A percentile compares a stretch with the other conserved stretches of the same genome.
phyloP scores from a whole-genome alignment of 164 flowering plant species.

The Amborella trichopoda region DNA sequence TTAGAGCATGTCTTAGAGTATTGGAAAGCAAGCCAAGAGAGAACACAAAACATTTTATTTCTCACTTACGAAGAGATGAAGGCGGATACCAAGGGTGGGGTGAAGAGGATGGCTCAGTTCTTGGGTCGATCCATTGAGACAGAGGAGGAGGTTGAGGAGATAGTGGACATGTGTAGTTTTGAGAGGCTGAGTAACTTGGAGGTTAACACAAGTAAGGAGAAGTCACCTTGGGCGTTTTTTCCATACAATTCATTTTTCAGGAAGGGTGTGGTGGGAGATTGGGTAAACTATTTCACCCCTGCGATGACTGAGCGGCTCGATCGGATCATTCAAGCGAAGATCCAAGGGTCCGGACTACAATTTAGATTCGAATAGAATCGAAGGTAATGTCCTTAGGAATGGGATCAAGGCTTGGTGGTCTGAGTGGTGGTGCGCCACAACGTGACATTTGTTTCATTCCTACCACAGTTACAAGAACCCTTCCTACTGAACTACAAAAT shows the following conservation, averaged over 20 bases:
- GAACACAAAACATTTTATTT: not conserved
- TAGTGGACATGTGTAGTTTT: too few relatives aligned
- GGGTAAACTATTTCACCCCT: conserved; percentile 5
- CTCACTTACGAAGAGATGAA: conserved; percentile 6
- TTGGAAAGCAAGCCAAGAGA: conserved; percentile 6
- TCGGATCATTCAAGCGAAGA: not conserved
- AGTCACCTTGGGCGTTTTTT: too few relatives aligned
- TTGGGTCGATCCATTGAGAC: not conserved
- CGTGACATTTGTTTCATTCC: too few relatives aligned
- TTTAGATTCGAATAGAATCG: not conserved
- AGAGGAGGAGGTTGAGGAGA: too few relatives aligned
- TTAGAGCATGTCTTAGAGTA: conserved; percentile 4
- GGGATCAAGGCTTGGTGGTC: too few relatives aligned
- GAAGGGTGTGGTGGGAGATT: conserved; percentile 2
- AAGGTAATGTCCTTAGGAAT: too few relatives aligned
- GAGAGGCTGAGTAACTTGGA: conserved; percentile 4
- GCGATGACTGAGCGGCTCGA: not conserved
- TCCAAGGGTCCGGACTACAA: not conserved
- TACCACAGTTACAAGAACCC: too few relatives aligned
- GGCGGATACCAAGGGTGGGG: not conserved
- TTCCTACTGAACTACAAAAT: too few relatives aligned
- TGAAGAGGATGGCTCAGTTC: conserved; percentile 4
- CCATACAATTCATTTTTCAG: not conserved
- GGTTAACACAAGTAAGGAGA: conserved; percentile 2
- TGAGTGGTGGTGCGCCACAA: too few relatives aligned